These are phyloP conservation scores for Didymella arachidicola DNA, from an alignment of 2,329 filamentous ascomycete species.

Conservation along the genomic window DNA sequence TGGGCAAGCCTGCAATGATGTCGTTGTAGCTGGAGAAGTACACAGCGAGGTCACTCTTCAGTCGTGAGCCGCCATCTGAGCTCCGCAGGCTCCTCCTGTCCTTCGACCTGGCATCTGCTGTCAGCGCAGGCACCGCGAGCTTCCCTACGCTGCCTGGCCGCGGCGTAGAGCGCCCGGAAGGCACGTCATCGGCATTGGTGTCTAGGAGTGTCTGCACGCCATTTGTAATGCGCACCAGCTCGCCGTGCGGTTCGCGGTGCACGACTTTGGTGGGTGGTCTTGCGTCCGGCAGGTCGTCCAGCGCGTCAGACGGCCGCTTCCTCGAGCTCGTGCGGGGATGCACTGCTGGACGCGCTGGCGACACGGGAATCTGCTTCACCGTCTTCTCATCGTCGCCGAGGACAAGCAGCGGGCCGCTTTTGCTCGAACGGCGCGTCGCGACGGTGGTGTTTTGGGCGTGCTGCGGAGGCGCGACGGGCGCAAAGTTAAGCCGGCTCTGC, in stretches of 20 bases:
- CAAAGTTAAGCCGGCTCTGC: constrained; percentile 40
- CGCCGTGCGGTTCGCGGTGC: constrained; percentile 52
- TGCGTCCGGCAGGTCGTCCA: constrained; percentile 36
- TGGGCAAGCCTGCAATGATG: constrained; percentile 84
- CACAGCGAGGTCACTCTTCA: constrained; percentile 88
- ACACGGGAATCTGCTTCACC: constrained; percentile 22
- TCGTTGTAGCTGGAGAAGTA: constrained; percentile 97
- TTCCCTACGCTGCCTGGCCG: constrained; percentile 37
- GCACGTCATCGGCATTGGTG: constrained; percentile 44
- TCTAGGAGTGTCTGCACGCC: constrained; percentile 50
- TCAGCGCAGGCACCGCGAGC: constrained; percentile 38
- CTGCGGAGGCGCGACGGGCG: constrained; percentile 36
- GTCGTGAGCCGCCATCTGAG: constrained; percentile 79
- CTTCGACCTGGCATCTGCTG: constrained; percentile 40
- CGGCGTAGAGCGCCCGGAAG: constrained; percentile 44
- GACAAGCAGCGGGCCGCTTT: constrained; percentile 33
- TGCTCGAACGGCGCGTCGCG: constrained; percentile 41
- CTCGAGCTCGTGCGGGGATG: constrained; percentile 36
- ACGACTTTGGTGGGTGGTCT: constrained; percentile 54
- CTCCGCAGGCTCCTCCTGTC: constrained; percentile 83
- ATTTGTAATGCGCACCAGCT: constrained; percentile 54
- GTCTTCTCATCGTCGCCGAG: constrained; percentile 33
- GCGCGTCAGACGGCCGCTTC: constrained; percentile 42
- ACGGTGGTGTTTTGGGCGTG: constrained; percentile 32
- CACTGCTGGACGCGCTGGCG: constrained; percentile 27